These are phyloP conservation scores for Isoetes engelmannii DNA, from an alignment of 83 land plant species.

Conservation along the genomic window DNA sequence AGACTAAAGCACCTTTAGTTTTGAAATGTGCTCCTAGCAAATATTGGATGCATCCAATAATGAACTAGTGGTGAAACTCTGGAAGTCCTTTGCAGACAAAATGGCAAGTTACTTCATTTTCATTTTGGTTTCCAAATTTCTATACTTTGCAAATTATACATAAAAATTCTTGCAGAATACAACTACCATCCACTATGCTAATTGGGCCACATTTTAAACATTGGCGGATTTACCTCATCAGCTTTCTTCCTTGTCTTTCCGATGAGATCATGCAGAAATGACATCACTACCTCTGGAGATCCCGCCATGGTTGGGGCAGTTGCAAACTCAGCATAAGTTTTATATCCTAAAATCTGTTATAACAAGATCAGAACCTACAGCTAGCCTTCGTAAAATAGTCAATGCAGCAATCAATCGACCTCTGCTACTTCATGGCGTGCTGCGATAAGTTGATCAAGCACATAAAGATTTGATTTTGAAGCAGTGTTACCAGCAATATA, in stretches of 20 bases:
- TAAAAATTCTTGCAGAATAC: too few relatives aligned
- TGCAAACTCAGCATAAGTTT: conserved; percentile 9
- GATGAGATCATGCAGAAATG: conserved; percentile 1
- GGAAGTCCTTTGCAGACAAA: too few relatives aligned
- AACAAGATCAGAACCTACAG: not conserved
- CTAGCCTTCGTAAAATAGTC: not conserved
- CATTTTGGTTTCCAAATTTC: too few relatives aligned
- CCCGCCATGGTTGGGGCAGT: conserved; percentile 10
- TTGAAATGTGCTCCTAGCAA: too few relatives aligned
- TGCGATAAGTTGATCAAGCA: conserved; percentile 64
- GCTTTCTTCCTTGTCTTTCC: not conserved
- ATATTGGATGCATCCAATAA: too few relatives aligned
- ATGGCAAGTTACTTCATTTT: too few relatives aligned
- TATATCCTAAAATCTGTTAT: conserved; percentile 1
- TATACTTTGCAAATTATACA: too few relatives aligned
- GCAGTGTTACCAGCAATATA: conserved; percentile 35
- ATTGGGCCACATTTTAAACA: not conserved
- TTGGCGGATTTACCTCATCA: not conserved
- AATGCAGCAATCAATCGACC: conserved; percentile 23
- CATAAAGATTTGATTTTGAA: conserved; percentile 58
- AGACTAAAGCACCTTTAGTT: too few relatives aligned
- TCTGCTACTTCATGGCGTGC: conserved; percentile 67
- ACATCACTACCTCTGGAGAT: conserved; percentile 4
- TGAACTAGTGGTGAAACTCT: too few relatives aligned
- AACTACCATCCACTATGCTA: too few relatives aligned